Percentiles rank a stretch among this genome's conserved stretches.
Evolutionary conservation across 331 rosid species (phyloP).

Genomic region (Telfairia occidentalis): DNA sequence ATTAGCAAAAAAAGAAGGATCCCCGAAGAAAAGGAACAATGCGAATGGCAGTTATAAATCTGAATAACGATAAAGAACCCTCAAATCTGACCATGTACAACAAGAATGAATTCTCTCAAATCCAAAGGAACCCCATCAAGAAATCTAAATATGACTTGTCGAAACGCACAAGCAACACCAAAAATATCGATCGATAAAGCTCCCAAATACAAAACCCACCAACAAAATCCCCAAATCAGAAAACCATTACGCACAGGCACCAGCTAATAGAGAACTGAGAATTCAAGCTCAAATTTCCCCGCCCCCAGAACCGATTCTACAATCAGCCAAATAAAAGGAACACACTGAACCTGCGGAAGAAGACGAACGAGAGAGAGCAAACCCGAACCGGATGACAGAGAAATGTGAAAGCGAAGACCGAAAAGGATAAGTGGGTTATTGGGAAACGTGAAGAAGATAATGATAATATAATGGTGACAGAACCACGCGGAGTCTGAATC

Average conservation of each 20-base stretch:
- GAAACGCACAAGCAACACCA: background rate
- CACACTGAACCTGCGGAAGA: background rate
- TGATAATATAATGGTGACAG: slow-evolving; percentile 4
- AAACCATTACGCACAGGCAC: background rate
- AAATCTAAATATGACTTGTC: background rate
- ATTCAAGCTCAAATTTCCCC: background rate
- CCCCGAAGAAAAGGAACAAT: background rate
- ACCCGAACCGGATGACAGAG: background rate
- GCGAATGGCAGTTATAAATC: background rate
- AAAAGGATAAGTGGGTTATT: background rate
- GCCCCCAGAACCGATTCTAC: background rate
- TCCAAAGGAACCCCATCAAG: background rate
- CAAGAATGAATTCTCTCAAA: background rate
- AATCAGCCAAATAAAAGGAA: background rate
- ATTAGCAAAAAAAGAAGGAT: background rate
- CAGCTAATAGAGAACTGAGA: background rate
- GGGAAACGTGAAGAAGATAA: slow-evolving; percentile 14
- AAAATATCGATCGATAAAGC: background rate
- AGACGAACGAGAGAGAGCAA: background rate
- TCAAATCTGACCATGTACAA: slow-evolving; percentile 1
- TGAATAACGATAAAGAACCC: background rate
- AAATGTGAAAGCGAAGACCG: background rate
- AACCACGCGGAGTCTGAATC: background rate
- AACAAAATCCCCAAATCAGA: background rate
- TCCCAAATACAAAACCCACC: background rate